These are phyloP conservation scores for Argentina anserina DNA, from an alignment of 306 rosid species.

Conservation along the genomic window DNA sequence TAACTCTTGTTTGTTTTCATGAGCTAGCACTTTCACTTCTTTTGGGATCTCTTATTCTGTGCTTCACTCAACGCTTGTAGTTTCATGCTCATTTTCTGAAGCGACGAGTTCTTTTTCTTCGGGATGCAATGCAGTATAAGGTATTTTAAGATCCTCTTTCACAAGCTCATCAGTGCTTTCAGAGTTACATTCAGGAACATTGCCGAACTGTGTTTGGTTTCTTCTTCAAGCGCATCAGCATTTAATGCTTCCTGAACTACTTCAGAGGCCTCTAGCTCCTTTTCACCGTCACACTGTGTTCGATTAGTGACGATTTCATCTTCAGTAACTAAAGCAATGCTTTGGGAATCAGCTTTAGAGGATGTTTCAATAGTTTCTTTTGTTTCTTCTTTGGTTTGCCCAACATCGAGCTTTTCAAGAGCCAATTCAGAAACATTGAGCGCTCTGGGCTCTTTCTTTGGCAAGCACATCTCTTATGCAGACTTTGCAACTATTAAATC, in stretches of 20 bases:
- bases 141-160: conserved; percentile 5
- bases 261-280: neutral
- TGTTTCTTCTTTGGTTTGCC: conserved; percentile 20
- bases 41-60: conserved; percentile 10
- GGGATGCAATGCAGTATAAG: conserved; percentile 1
- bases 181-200: neutral
- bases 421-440: conserved; percentile 7
- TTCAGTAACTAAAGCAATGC: conserved; percentile 1
- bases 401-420: conserved; percentile 11
- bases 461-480: conserved; percentile 18
- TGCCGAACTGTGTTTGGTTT: neutral
- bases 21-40: conserved; percentile 5
- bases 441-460: conserved; percentile 9
- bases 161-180: neutral
- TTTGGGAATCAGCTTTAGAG: neutral
- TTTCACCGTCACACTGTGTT: neutral
- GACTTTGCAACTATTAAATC: neutral
- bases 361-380: conserved; percentile 9
- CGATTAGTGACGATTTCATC: conserved; percentile 13
- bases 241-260: neutral
- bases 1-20: neutral
- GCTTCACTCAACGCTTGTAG: neutral
- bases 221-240: neutral
- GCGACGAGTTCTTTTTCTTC: neutral
- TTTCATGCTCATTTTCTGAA: conserved; percentile 1